Evolutionary conservation across 805 yeast species (phyloP).

Genomic region (Ogataea paradorogensis): DNA sequence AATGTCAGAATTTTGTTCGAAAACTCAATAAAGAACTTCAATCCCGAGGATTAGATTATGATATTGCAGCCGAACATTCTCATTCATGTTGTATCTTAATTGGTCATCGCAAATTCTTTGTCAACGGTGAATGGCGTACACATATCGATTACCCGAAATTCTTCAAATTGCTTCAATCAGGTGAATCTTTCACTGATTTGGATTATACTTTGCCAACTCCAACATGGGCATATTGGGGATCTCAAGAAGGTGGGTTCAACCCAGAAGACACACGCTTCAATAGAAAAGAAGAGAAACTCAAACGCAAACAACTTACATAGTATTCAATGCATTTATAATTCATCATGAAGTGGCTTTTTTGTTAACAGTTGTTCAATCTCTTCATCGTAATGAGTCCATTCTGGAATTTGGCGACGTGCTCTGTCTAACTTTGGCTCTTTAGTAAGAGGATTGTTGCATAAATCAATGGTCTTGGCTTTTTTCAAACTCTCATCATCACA

Average conservation of each 20-base stretch:
- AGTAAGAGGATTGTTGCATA: slow-evolving; percentile 81
- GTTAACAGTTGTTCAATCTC: slow-evolving; percentile 39
- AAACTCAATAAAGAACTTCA: slow-evolving; percentile 59
- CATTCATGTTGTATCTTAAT: slow-evolving; percentile 90
- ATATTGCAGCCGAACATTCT: slow-evolving; percentile 91
- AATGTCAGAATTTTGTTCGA: slow-evolving; percentile 73
- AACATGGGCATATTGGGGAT: slow-evolving; percentile 88
- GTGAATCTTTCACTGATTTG: slow-evolving; percentile 67
- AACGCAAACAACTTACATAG: slow-evolving; percentile 34
- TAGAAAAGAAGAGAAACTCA: slow-evolving; percentile 59
- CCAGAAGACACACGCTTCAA: slow-evolving; percentile 75
- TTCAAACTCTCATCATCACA: slow-evolving; percentile 61
- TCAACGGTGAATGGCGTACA: slow-evolving; percentile 77
- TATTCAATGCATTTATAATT: slow-evolving; percentile 8
- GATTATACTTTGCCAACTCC: slow-evolving; percentile 84
- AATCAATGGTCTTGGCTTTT: slow-evolving; percentile 73
- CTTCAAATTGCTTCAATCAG: slow-evolving; percentile 63
- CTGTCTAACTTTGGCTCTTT: slow-evolving; percentile 74
- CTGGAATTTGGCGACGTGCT: slow-evolving; percentile 74
- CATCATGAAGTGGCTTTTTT: slow-evolving; percentile 11
- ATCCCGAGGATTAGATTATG: slow-evolving; percentile 68
- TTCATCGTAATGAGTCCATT: slow-evolving; percentile 68
- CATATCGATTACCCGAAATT: slow-evolving; percentile 81
- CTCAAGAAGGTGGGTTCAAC: slow-evolving; percentile 81
- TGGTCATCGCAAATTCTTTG: slow-evolving; percentile 70